Evolutionary conservation across 495 filamentous ascomycete genomes (phyloP).

Genomic region (Hypoxylon subgilvum): DNA sequence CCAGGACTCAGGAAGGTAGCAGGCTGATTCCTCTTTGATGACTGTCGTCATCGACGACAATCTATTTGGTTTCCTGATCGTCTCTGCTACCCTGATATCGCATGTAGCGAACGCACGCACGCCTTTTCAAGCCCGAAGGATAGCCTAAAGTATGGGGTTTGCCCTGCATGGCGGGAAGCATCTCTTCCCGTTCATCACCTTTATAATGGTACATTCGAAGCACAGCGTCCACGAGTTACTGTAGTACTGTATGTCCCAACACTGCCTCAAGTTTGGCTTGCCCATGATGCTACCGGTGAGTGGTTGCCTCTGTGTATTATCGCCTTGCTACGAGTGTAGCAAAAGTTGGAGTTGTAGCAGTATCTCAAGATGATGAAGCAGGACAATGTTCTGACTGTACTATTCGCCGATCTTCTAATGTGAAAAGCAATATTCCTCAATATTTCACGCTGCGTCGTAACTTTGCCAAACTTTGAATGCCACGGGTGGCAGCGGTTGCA

Average conservation of each 20-base stretch:
- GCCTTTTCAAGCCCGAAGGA: slow-evolving; percentile 24
- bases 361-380: slow-evolving; percentile 4
- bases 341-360: not conserved
- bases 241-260: slow-evolving; percentile 10
- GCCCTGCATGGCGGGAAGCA: slow-evolving; percentile 22
- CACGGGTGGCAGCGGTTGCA: not conserved
- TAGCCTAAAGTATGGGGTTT: slow-evolving; percentile 29
- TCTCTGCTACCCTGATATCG: slow-evolving; percentile 4
- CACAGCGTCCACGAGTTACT: slow-evolving; percentile 11
- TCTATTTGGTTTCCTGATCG: slow-evolving; percentile 1
- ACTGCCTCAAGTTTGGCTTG: not conserved
- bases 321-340: too few relatives aligned
- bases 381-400: too few relatives aligned
- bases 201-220: not conserved
- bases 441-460: not conserved
- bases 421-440: too few relatives aligned
- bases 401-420: too few relatives aligned
- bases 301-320: too few relatives aligned
- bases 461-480: slow-evolving; percentile 3
- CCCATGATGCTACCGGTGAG: slow-evolving; percentile 3
- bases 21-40: slow-evolving; percentile 7
- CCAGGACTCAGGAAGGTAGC: slow-evolving; percentile 2
- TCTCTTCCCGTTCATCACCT: too few relatives aligned
- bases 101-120: slow-evolving; percentile 3
- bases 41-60: slow-evolving; percentile 24